Percentiles rank a stretch among this genome's conserved stretches.
Conservation (phyloP, 352 stramenopile species). For the Hyaloperonospora arabidopsidis region DNA sequence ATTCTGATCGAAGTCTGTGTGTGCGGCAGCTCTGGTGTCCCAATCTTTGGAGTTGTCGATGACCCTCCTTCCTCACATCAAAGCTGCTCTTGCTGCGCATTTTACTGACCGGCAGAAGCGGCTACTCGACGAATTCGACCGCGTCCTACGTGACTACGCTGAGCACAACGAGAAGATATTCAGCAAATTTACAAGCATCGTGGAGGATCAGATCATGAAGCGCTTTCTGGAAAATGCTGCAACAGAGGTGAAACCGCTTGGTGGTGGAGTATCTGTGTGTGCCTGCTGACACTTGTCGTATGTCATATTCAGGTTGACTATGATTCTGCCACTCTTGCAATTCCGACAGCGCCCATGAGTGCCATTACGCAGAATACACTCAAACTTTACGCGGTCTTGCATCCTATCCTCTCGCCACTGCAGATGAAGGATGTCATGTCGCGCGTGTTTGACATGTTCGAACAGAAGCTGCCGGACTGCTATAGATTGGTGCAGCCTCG, state of each 20-base stretch:
- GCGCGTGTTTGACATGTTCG: constrained; percentile 83
- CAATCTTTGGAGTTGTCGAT: constrained; percentile 93
- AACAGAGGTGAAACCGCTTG: constrained; percentile 34
- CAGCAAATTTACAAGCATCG: constrained; percentile 95
- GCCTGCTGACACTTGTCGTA: constrained; percentile 20
- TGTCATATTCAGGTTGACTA: constrained; percentile 58
- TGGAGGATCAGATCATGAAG: constrained; percentile 95
- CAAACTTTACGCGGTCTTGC: constrained; percentile 93
- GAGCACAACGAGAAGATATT: constrained; percentile 97
- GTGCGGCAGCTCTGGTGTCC: constrained; percentile 81
- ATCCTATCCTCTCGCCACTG: constrained; percentile 86
- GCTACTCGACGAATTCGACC: constrained; percentile 94
- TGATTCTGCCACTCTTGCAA: constrained; percentile 40
- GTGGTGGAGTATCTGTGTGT: constrained; percentile 22
- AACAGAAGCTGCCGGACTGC: constrained; percentile 82
- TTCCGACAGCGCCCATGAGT: constrained; percentile 83
- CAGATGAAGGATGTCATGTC: constrained; percentile 95
- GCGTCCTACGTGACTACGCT: constrained; percentile 90
- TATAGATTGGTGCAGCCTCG: constrained; percentile 81
- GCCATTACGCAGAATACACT: constrained; percentile 91
- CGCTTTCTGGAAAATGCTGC: constrained; percentile 77
- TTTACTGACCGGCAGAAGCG: constrained; percentile 92
- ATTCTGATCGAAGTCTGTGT: constrained; percentile 2
- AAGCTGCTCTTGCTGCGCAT: constrained; percentile 91
- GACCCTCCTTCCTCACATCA: constrained; percentile 92